These are phyloP conservation scores for Lactifluus rugatus DNA, from an alignment of 768 basidiomycete species.

Conservation along the genomic window DNA sequence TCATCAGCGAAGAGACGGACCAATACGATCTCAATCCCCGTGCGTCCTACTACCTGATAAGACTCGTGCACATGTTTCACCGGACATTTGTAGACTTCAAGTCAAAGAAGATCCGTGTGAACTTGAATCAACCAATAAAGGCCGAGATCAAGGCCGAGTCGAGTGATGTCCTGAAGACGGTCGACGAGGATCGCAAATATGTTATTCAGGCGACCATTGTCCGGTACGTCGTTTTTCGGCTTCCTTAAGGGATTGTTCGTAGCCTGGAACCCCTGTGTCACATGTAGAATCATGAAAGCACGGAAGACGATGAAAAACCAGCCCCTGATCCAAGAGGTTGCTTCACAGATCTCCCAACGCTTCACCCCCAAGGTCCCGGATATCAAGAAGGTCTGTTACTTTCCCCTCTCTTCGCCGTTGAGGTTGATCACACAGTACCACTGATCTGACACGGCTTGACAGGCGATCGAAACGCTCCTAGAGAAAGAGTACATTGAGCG, in stretches of 20 bases:
- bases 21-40: slow-evolving; percentile 89
- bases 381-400: slow-evolving; percentile 73
- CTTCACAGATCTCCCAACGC: slow-evolving; percentile 77
- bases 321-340: slow-evolving; percentile 79
- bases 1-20: slow-evolving; percentile 80
- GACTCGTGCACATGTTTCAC: background rate
- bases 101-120: slow-evolving; percentile 88
- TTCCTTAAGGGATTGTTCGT: background rate
- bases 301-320: slow-evolving; percentile 95
- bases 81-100: slow-evolving; percentile 54
- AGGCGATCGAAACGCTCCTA: slow-evolving; percentile 85
- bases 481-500: slow-evolving; percentile 99
- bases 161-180: slow-evolving; percentile 82
- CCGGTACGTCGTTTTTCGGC: slow-evolving; percentile 33
- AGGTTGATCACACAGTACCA: background rate
- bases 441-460: slow-evolving; percentile 13
- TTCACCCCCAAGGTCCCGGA: slow-evolving; percentile 92
- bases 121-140: slow-evolving; percentile 87
- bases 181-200: slow-evolving; percentile 96
- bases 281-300: slow-evolving; percentile 81
- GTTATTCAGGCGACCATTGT: slow-evolving; percentile 94
- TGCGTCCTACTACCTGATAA: slow-evolving; percentile 24
- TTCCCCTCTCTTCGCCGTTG: background rate
- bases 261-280: slow-evolving; percentile 13
- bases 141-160: slow-evolving; percentile 90